Conservation (phyloP, 495 filamentous ascomycete genomes). For the Hamigera avellanea region DNA sequence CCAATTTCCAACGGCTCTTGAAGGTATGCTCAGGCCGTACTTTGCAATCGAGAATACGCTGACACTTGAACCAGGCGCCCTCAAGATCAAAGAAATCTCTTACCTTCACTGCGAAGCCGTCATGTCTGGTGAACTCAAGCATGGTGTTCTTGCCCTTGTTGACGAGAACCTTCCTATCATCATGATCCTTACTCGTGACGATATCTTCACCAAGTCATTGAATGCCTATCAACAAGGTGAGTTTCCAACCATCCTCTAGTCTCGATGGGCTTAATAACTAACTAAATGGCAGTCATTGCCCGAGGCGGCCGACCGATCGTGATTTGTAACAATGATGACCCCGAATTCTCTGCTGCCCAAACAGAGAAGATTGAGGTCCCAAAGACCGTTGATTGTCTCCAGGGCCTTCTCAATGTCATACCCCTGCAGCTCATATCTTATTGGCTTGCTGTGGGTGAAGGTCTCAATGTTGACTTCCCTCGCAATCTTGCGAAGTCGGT, state of each 20-base stretch:
- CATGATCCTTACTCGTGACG: constrained; percentile 95
- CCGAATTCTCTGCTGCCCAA: constrained; percentile 74
- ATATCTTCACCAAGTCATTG: constrained; percentile 90
- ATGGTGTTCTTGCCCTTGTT: constrained; percentile 92
- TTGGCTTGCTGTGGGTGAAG: constrained; percentile 94
- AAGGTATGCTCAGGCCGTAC: constrained; percentile 43
- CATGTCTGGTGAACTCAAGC: constrained; percentile 98
- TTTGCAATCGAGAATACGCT: constrained; percentile 3
- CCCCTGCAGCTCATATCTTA: constrained; percentile 95
- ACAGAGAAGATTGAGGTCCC: constrained; percentile 97
- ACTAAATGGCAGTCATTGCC: constrained; percentile 58
- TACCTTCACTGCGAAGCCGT: constrained; percentile 99
- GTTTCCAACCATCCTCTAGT: constrained; percentile 10
- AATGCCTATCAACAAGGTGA: constrained; percentile 97
- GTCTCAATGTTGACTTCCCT: constrained; percentile 94
- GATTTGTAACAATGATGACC: constrained; percentile 86
- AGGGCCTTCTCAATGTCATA: constrained; percentile 95
- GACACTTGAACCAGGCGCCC: constrained; percentile 43
- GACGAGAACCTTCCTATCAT: constrained; percentile 98
- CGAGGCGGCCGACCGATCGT: constrained; percentile 91
- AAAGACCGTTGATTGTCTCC: constrained; percentile 86
- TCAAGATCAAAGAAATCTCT: constrained; percentile 99
- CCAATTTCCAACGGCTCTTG: constrained; percentile 93
- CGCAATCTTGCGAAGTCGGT: constrained; percentile 98
- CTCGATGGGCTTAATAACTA: constrained; percentile 2